phyloP scores from a whole-genome alignment of 495 filamentous ascomycete species.

The Endocarpon pusillum region DNA sequence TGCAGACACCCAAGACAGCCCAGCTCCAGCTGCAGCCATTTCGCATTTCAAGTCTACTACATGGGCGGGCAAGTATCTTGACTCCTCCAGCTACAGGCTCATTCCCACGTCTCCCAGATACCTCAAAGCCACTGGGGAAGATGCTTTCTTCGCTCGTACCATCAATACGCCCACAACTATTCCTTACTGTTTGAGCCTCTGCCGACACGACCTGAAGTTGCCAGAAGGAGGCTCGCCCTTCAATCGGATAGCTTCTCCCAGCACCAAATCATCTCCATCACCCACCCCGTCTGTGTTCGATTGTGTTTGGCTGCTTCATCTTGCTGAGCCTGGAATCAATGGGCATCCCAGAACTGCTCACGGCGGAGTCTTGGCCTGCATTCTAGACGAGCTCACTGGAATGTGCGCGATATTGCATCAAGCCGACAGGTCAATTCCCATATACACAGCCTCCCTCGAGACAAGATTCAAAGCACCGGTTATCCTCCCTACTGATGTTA shows the following conservation, averaged over 20 bases:
- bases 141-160: constrained; percentile 22
- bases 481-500: constrained; percentile 16
- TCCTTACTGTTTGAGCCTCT: constrained; percentile 22
- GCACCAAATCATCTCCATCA: constrained; percentile 11
- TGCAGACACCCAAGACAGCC: too few relatives aligned
- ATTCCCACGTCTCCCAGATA: neutral
- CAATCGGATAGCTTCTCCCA: constrained; percentile 14
- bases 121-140: constrained; percentile 17
- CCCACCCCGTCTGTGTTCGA: constrained; percentile 17
- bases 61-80: too few relatives aligned
- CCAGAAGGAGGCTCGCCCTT: constrained; percentile 7
- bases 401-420: constrained; percentile 15
- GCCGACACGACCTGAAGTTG: constrained; percentile 14
- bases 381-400: constrained; percentile 48
- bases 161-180: constrained; percentile 22
- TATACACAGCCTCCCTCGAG: constrained; percentile 26
- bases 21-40: too few relatives aligned
- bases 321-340: constrained; percentile 19
- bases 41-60: too few relatives aligned
- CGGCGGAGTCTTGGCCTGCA: constrained; percentile 42
- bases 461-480: constrained; percentile 23
- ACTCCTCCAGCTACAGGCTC: neutral
- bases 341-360: constrained; percentile 25
- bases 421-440: constrained; percentile 1
- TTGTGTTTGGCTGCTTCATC: constrained; percentile 20